Evolutionary conservation across 2,329 filamentous ascomycete species (phyloP).

Genomic region (Talaromyces atroroseus): DNA sequence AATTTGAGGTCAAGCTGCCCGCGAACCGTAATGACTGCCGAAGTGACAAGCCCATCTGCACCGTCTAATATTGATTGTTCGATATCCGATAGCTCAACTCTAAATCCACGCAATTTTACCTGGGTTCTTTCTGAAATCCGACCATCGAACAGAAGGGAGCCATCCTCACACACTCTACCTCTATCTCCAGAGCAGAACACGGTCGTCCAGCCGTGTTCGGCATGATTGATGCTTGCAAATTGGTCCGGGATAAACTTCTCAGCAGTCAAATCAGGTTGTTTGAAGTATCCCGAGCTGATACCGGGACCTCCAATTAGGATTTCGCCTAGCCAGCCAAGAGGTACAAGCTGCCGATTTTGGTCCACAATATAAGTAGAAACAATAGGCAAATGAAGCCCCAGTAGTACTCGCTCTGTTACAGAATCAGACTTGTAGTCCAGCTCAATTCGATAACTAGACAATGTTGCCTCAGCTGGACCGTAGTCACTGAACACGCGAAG

Average conservation of each 20-base stretch:
- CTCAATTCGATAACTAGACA: background rate
- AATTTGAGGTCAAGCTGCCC: background rate
- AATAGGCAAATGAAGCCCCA: slow-evolving; percentile 30
- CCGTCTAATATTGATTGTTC: slow-evolving; percentile 26
- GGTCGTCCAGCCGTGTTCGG: slow-evolving; percentile 15
- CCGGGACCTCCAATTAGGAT: slow-evolving; percentile 30
- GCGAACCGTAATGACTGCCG: background rate
- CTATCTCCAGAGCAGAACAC: slow-evolving; percentile 21
- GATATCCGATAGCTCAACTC: slow-evolving; percentile 47
- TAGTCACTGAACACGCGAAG: slow-evolving; percentile 15
- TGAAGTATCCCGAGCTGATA: slow-evolving; percentile 18
- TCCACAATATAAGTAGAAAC: slow-evolving; percentile 38
- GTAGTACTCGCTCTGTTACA: background rate
- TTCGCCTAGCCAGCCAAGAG: slow-evolving; percentile 36
- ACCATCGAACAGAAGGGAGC: slow-evolving; percentile 21
- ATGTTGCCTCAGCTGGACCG: slow-evolving; percentile 15
- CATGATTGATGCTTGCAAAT: slow-evolving; percentile 6
- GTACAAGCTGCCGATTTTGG: slow-evolving; percentile 29
- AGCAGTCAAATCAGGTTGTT: slow-evolving; percentile 13
- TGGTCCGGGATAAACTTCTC: slow-evolving; percentile 15
- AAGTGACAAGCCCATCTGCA: background rate
- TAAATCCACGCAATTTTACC: slow-evolving; percentile 30
- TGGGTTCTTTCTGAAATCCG: slow-evolving; percentile 27
- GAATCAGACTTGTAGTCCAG: background rate
- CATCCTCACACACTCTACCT: slow-evolving; percentile 22